These are phyloP conservation scores for Pilobolus umbonatus DNA, from an alignment of 192 early-diverging fungal genomes.

Conservation along the genomic window DNA sequence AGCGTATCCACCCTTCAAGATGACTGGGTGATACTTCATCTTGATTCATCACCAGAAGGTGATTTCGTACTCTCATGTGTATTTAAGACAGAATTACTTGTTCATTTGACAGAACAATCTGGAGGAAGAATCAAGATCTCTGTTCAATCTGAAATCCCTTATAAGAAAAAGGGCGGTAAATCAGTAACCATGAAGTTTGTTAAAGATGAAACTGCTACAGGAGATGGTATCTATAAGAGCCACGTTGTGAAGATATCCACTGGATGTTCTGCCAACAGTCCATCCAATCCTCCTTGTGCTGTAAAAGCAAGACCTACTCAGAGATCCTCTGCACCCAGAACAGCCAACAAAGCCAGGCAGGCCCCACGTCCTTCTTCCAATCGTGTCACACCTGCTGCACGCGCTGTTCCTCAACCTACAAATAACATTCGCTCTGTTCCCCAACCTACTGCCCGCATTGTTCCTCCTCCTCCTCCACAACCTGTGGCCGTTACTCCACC, in stretches of 20 bases:
- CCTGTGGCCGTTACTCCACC: conserved; percentile 44
- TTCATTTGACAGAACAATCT: conserved; percentile 55
- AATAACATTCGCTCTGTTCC: neutral
- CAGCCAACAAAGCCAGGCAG: neutral
- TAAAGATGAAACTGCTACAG: conserved; percentile 56
- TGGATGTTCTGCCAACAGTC: conserved; percentile 60
- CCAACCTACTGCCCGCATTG: conserved; percentile 11
- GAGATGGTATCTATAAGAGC: conserved; percentile 60
- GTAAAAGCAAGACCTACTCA: conserved; percentile 21
- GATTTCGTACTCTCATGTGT: conserved; percentile 61
- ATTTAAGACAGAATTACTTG: conserved; percentile 72
- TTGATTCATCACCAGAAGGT: conserved; percentile 48
- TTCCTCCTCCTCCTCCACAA: conserved; percentile 54
- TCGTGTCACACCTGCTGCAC: neutral
- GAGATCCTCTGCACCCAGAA: conserved; percentile 8
- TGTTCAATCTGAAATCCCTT: conserved; percentile 54
- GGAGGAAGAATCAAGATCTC: conserved; percentile 54
- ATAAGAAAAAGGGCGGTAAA: conserved; percentile 71
- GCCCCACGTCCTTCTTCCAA: neutral
- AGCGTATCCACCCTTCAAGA: conserved; percentile 68
- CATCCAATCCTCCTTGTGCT: conserved; percentile 30
- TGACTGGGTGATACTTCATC: conserved; percentile 66
- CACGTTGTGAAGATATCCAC: conserved; percentile 58
- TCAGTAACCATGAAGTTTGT: conserved; percentile 67
- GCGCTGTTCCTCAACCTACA: neutral